Base-by-base conservation (phyloP, 2,329 filamentous ascomycete genomes). In the Hypocreales sp. region DNA sequence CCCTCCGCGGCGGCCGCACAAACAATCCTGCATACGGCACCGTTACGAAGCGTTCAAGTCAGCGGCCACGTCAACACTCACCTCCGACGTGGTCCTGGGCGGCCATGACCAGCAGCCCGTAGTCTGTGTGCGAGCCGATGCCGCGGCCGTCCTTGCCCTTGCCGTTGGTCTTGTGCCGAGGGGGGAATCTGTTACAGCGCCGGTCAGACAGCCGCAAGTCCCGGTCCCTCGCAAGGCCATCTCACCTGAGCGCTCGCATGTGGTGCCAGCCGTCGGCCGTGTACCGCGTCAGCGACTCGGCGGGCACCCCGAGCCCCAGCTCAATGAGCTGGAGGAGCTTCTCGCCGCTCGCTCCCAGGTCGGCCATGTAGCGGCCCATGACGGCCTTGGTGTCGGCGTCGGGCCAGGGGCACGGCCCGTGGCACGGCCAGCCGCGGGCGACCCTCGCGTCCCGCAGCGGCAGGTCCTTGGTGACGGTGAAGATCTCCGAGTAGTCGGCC, bases 91-190 rank as follows among this genome's bases (percentile, higher is more conserved):
- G 50, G 31, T 65, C 60, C 31, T 64, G 60, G 0, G 56, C 53
- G 4, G 58, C 57, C 28, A 66, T 58, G 19, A 66, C 60, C 7
- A 65, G 45, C n/a, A 65, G 42, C 0, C 61, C 60, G 26, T 64
- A 65, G 31, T 65, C 61, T 6, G 60, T 65, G 27, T 65, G 61
- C 3, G 58, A 61, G 9, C 61, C 61, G 20, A 65, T 65, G 4
- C 61, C 61, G 7, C 61, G 58, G 4, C 59, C 60, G 1, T 45
- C 44, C 31, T 60, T 60, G 1, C 61, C 60, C 29, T 64, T 64
- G 11, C 59, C 61, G 22, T 64, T 65, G 8, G 49, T 53, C 11
- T 32, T 33, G 20, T 53, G 33, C 5, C 33, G 39, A 1, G 41
- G 32, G 2, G 51, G 51, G 15, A 55, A 54, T 11, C 48, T 51